Conservation (phyloP, 306 rosid species). For the Calophaca sinica region DNA sequence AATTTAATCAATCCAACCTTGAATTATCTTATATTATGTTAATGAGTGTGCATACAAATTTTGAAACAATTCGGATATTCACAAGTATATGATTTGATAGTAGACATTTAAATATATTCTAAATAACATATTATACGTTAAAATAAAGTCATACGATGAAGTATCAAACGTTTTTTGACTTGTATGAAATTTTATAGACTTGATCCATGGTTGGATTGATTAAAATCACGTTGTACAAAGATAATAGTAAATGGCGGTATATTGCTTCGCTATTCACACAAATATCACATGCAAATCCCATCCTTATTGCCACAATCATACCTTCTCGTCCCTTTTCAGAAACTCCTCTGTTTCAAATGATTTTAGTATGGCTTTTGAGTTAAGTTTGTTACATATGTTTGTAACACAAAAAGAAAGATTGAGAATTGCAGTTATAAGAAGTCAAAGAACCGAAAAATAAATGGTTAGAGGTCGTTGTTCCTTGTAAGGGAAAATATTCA, state of each 20-base stretch:
- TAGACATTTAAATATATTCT: too few species aligned
- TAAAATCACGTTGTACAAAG: too few species aligned
- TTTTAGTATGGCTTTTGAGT: background rate
- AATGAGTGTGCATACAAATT: too few species aligned
- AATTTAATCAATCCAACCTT: too few species aligned
- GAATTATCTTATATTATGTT: too few species aligned
- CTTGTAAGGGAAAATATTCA: slow-evolving; percentile 18
- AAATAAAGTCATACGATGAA: too few species aligned
- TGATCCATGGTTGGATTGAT: too few species aligned
- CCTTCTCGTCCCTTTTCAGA: slow-evolving; percentile 34
- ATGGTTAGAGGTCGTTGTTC: slow-evolving; percentile 19
- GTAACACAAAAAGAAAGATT: background rate
- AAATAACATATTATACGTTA: too few species aligned
- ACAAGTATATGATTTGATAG: too few species aligned
- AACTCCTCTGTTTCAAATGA: slow-evolving; percentile 11
- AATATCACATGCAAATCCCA: slow-evolving; percentile 47
- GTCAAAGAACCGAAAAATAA: slow-evolving; percentile 4
- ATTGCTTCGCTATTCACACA: slow-evolving; percentile 12
- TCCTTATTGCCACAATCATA: slow-evolving; percentile 33
- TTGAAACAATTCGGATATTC: too few species aligned
- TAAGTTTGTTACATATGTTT: slow-evolving; percentile 16
- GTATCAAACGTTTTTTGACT: too few species aligned
- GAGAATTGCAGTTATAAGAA: slow-evolving; percentile 6
- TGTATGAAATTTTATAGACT: too few species aligned
- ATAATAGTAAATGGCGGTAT: background rate